Evolutionary conservation across 768 basidiomycete species (phyloP), one percentile per base, ranked within the genome.

Genomic region (Lentinula raphanica): DNA sequence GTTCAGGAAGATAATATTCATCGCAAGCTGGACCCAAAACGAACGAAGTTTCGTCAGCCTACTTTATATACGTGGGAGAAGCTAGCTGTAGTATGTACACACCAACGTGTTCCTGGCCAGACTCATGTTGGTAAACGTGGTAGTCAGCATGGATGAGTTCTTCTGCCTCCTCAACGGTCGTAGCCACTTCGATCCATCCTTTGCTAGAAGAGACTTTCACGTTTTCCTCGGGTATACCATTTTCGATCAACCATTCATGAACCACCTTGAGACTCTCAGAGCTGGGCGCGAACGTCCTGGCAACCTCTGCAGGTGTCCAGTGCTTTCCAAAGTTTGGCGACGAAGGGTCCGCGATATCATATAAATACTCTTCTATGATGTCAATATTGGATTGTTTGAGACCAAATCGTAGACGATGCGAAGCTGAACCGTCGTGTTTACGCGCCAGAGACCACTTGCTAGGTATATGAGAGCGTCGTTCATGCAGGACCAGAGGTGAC

Each of bases 301-400:
- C 74, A 48, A 81, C 66, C 31, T 70, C 58, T n/a, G 56, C 63
- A 1, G 78, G 65, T 2, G 74, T 67, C 76, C 78, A 79, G 55
- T 81, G 80, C 28, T 75, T 70, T 1, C 79, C 79, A 45, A 78
- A 81, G 57, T 65, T 72, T 13, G 70, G 64, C 8, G 80, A 81
- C 15, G 64, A 59, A 9, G 79, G 79, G 56, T 77, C 72, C 0
- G 79, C 71, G 11, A 81, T 71, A 3, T 74, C 69, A 58, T 74
- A 65, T 35, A 81, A 72, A 45, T 69, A 64, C 48, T 74, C 71
- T 23, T 79, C 77, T 13, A 81, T 58, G 35, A 66, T 49, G 54
- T 76, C 63, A 3, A 77, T 59, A 58, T 81, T 79, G 39, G 64
- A 64, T 63, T 81, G 79, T 9, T 64, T 62, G 7, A 81, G 71